These are phyloP conservation scores for Colletotrichum gloeosporioides DNA, from an alignment of 2,329 filamentous ascomycete genomes.

Conservation along the genomic window DNA sequence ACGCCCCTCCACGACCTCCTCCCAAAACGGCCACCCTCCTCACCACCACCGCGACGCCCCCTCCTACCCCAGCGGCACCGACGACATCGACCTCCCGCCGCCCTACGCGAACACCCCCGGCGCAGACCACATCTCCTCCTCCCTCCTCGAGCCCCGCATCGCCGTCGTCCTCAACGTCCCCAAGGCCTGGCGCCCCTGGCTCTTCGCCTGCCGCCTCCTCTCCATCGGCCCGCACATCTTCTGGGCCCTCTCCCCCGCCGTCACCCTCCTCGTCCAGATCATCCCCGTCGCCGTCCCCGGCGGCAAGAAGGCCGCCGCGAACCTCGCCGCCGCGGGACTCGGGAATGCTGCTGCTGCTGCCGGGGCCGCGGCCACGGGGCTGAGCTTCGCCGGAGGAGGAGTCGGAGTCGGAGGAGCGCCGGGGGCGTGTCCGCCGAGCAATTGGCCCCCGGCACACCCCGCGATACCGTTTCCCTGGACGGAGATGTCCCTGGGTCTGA, in stretches of 20 bases:
- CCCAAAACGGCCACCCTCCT: neutral
- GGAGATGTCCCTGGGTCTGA: constrained; percentile 73
- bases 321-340: constrained; percentile 41
- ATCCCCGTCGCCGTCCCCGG: constrained; percentile 43
- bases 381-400: constrained; percentile 25
- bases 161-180: constrained; percentile 80
- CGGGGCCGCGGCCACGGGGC: neutral
- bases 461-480: constrained; percentile 52
- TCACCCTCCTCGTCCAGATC: constrained; percentile 72
- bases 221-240: constrained; percentile 74
- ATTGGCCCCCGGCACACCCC: constrained; percentile 10
- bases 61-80: neutral
- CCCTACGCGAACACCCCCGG: neutral
- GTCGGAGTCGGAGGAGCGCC: constrained; percentile 42
- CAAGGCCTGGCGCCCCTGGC: constrained; percentile 73
- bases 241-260: constrained; percentile 73
- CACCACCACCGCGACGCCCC: neutral
- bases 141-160: constrained; percentile 75
- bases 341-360: neutral
- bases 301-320: constrained; percentile 5
- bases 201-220: constrained; percentile 75
- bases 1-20: neutral
- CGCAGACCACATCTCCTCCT: constrained; percentile 25
- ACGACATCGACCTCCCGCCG: neutral
- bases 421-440: constrained; percentile 30